Base-by-base conservation (phyloP, 441 rosid genomes). In the Kokia cookei region DNA sequence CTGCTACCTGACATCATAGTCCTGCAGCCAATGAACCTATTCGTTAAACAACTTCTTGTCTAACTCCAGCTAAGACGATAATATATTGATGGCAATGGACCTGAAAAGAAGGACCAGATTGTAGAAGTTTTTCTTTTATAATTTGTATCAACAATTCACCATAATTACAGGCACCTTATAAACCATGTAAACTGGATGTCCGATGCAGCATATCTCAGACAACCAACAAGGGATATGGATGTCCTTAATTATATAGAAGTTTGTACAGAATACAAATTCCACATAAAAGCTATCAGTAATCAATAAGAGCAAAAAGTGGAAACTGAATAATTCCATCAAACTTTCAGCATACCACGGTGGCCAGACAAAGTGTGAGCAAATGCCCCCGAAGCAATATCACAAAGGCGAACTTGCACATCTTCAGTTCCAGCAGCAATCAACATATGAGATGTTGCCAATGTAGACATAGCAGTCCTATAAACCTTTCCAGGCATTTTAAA, bases 401-500 rank as follows among this genome's bases (percentile, higher is more conserved):
- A 95, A 35, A 95, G 95, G 59, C 97, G 96, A 80, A 95, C 96
- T 81, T 93, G 99, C 61, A 93, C 98, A 82, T 93, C 97, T 83
- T 95, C 98, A 51, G 93, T 93, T 78, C 90, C 99, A 64, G 91
- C 86, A 78, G 99, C 99, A 73, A 95, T 89, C 59, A 95, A 83
- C 90, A 90, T 90, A 78, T 95, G 99, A 70, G 96, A 83, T 14
- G 90, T 87, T 55, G 99, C 91, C 86, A 93, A 43, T 35, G 96
- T 77, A 63, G 99, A 95, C 97, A 95, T 93, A 65, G 98, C 94
- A 64, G 93, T 83, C 80, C 86, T 88, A 78, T 93, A 88, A 82
- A 95, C 93, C 82, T 89, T 93, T 75, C 94, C 99, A 72, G 98
- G 98, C 97, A 93, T 82, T 86, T 89, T 90, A 74, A 95, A 93